Conservation (phyloP, 768 basidiomycete genomes). For the Harrya chromipes region DNA sequence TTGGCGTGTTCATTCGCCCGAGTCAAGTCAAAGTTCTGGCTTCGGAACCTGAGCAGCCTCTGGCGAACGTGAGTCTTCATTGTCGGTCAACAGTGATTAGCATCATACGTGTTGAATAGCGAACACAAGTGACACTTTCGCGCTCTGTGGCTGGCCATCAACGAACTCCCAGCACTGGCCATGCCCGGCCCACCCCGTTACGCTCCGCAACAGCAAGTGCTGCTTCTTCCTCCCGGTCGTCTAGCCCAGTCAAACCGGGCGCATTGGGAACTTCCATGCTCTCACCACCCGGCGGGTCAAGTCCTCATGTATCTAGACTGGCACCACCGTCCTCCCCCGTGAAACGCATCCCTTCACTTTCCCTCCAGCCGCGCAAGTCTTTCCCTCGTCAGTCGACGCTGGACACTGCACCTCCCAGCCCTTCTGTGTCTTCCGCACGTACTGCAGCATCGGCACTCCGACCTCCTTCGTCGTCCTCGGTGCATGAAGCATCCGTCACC, state of each 20-base stretch:
- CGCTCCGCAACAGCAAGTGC: conserved; percentile 37
- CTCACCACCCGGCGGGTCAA: conserved; percentile 28
- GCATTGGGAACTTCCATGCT: conserved; percentile 22
- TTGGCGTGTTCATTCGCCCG: conserved; percentile 89
- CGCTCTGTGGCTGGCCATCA: conserved; percentile 51
- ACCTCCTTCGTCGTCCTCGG: conserved; percentile 14
- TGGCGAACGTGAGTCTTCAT: conserved; percentile 23
- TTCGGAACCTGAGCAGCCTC: conserved; percentile 23
- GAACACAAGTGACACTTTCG: conserved; percentile 20
- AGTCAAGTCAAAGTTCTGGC: conserved; percentile 75
- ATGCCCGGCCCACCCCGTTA: conserved; percentile 38
- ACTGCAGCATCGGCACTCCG: conserved; percentile 24
- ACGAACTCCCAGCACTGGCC: conserved; percentile 52
- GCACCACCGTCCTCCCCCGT: conserved; percentile 48
- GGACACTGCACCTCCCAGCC: conserved; percentile 31
- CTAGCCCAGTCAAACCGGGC: conserved; percentile 56
- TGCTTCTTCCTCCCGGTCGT: conserved; percentile 55
- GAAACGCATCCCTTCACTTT: conserved; percentile 49
- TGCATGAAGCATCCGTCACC: conserved; percentile 17
- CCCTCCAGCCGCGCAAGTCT: conserved; percentile 50
- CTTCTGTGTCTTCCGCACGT: conserved; percentile 21
- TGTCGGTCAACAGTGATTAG: not conserved
- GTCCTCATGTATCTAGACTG: conserved; percentile 28
- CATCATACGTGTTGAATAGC: conserved; percentile 16
- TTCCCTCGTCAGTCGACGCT: conserved; percentile 43